Evolutionary conservation across 805 yeast species (phyloP).

Genomic region (Yamadazyma nakazawae): DNA sequence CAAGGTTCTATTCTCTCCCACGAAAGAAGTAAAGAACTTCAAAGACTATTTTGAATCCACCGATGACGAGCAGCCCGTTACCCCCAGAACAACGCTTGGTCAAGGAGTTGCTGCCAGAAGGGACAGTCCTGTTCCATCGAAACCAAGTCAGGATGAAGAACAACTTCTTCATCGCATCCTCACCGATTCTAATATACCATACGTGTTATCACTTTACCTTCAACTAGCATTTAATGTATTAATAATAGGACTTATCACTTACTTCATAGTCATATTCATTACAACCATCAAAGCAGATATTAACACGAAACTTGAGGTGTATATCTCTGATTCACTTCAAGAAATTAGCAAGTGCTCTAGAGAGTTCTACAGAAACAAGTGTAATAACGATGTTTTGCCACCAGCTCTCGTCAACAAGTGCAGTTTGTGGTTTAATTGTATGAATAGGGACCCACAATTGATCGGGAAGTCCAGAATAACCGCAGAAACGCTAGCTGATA

Average conservation of each 20-base stretch:
- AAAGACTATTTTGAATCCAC: constrained; percentile 16
- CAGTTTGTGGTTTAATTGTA: constrained; percentile 73
- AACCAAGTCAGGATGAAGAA: constrained; percentile 3
- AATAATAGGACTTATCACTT: constrained; percentile 49
- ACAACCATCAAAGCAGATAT: constrained; percentile 66
- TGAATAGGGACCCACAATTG: constrained; percentile 69
- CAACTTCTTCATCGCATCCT: constrained; percentile 5
- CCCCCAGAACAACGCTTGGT: neutral
- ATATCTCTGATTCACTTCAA: constrained; percentile 55
- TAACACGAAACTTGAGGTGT: constrained; percentile 60
- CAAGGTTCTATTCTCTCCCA: constrained; percentile 35
- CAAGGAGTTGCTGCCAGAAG: neutral
- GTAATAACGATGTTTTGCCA: constrained; percentile 59
- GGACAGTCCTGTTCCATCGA: neutral
- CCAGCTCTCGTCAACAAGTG: constrained; percentile 76
- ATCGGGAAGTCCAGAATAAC: constrained; percentile 69
- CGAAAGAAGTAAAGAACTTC: constrained; percentile 22
- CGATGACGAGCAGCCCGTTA: constrained; percentile 7
- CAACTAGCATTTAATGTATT: constrained; percentile 59
- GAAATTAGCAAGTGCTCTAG: constrained; percentile 68
- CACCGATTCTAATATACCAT: constrained; percentile 50
- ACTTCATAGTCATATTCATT: constrained; percentile 49
- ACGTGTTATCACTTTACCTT: constrained; percentile 56
- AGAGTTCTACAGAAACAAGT: constrained; percentile 68
- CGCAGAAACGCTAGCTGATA: constrained; percentile 81